These are phyloP conservation scores for Lepraria neglecta DNA, from an alignment of 495 filamentous ascomycete species.

Conservation along the genomic window DNA sequence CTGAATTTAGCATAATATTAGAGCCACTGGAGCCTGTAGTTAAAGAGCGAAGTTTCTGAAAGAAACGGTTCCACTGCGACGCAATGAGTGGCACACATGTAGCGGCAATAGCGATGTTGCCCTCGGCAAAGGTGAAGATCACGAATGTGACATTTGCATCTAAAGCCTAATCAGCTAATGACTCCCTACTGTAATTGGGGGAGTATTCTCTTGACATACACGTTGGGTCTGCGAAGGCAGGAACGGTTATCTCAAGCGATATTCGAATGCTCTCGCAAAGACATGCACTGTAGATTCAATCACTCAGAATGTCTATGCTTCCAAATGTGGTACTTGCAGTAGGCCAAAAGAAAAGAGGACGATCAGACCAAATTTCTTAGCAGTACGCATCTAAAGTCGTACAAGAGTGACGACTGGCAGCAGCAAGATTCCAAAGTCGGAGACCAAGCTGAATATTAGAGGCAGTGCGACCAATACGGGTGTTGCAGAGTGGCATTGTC, in stretches of 20 bases:
- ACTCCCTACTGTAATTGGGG: background rate
- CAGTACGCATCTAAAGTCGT: conserved; percentile 26
- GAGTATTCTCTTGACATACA: background rate
- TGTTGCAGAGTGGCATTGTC: conserved; percentile 31
- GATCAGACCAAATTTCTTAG: conserved; percentile 31
- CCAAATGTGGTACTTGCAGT: conserved; percentile 29
- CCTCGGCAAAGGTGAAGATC: background rate
- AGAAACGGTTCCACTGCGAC: background rate
- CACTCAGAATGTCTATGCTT: conserved; percentile 27
- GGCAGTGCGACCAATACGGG: conserved; percentile 29
- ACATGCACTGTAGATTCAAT: conserved; percentile 22
- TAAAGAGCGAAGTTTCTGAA: background rate
- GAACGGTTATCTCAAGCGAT: background rate
- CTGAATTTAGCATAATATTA: no score
- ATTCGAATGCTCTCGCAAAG: background rate
- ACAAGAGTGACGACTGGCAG: conserved; percentile 32
- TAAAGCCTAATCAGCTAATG: background rate
- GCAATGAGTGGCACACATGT: background rate
- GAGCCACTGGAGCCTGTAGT: no score
- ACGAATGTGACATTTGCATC: background rate
- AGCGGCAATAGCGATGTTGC: background rate
- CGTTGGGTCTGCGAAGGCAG: background rate
- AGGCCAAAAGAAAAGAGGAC: conserved; percentile 30
- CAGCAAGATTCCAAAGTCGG: conserved; percentile 22
- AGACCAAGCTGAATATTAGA: conserved; percentile 14